Base-by-base conservation (phyloP, 2,329 filamentous ascomycete genomes). In the Fusarium haematococcum region DNA sequence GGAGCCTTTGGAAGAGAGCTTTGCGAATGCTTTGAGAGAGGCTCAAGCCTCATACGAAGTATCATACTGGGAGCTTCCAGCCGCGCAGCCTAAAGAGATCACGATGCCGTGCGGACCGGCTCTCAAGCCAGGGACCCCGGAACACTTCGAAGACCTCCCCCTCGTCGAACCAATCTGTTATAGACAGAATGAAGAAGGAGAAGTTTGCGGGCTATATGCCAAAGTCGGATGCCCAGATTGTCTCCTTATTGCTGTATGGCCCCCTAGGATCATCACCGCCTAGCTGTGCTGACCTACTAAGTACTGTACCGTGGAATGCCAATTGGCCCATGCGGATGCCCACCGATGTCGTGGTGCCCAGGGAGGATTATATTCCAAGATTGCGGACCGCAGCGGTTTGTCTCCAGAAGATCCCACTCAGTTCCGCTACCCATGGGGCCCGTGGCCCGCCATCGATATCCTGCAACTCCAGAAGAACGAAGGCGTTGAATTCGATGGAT, bases 381-480 rank as follows among this genome's bases (percentile, higher is more conserved):
- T 52, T 32, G 11, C 10, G 18, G 27, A 52, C 27, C 18, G 4
- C 10, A n/a, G 5, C 2, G 25, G 25, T n/a, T 8, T 52, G 18
- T n/a, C 25, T 30, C 45, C 23, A 30, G 9, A 52, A 27, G 25
- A 30, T n/a, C 9, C 25, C 10, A 4, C 5, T 11, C 8, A n/a
- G 25, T n/a, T 30, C 9, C 25, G 25, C 10, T 52, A n/a, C 11
- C 48, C 48, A 41, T 80, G 76, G 77, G 59, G 61, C 33, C 63
- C 54, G 5, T 74, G 77, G 16, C 63, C 75, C 2, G 77, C 79
- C 8, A 74, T 72, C 0, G 79, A 81, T 62, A 48, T 80, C 3
- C 39, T 81, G 27, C 75, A 77, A n/a, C 37, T 81, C 3, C 69
- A 71, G 13, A 75, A 74, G 41, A 78, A 79, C 23, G 79, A 81